Percentiles rank a stretch among this genome's conserved stretches.
These are phyloP conservation scores for Bothriochloa decipiens DNA, from an alignment of 176 grass and related monocot genomes.

Conservation along the genomic window DNA sequence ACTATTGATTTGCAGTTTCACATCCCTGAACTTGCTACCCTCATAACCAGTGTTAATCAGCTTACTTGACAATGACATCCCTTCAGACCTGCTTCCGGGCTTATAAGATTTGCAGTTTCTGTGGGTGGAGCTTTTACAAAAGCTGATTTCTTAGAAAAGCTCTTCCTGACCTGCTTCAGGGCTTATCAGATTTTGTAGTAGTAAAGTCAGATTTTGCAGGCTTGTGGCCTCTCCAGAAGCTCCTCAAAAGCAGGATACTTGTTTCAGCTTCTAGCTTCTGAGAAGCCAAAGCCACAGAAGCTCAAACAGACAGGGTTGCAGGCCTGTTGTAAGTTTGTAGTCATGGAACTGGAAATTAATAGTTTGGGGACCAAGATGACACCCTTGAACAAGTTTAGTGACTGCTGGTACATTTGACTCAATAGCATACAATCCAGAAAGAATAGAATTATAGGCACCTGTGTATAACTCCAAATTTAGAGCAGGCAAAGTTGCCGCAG, in stretches of 20 bases:
- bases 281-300: background rate
- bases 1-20: constrained; percentile 9
- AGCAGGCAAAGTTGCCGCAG: constrained; percentile 63
- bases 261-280: background rate
- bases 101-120: background rate
- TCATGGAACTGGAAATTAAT: background rate
- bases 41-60: constrained; percentile 4
- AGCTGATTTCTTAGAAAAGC: background rate
- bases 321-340: background rate
- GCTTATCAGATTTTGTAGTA: background rate
- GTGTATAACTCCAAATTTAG: constrained; percentile 63
- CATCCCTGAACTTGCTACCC: background rate
- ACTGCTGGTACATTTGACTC: background rate
- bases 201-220: background rate
- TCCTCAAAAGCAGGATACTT: background rate
- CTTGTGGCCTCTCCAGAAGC: background rate
- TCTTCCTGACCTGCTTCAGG: background rate
- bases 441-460: constrained; percentile 58
- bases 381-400: background rate
- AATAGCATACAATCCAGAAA: constrained; percentile 13
- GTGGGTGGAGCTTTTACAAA: background rate
- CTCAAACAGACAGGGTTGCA: background rate
- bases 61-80: background rate
- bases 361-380: background rate
- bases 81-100: no score